Conservation (phyloP, 2,329 filamentous ascomycete species). For the Pleomassaria siparia region DNA sequence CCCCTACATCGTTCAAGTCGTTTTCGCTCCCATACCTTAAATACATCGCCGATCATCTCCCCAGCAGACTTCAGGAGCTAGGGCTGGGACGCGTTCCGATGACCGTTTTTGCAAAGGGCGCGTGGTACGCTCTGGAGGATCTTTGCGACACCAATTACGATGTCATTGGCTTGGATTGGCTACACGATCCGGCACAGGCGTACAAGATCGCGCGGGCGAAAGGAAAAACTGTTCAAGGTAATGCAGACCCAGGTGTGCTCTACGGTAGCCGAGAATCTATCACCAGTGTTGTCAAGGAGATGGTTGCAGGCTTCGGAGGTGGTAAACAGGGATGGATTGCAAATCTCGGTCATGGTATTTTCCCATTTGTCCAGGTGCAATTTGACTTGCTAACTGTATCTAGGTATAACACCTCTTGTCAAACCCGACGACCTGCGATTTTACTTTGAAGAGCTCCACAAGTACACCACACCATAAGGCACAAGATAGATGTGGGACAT, state of each 20-base stretch:
- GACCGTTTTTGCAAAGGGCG: constrained; percentile 97
- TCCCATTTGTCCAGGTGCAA: constrained; percentile 6
- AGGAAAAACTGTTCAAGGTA: constrained; percentile 86
- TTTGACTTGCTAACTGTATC: constrained; percentile 17
- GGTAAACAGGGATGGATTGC: constrained; percentile 94
- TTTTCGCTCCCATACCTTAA: constrained; percentile 86
- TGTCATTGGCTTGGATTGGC: constrained; percentile 93
- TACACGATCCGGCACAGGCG: constrained; percentile 84
- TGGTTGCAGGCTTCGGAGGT: constrained; percentile 82
- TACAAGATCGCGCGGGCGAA: constrained; percentile 69
- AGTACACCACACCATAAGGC: constrained; percentile 18
- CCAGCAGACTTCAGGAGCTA: constrained; percentile 70
- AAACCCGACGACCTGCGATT: constrained; percentile 91
- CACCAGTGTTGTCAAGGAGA: constrained; percentile 76
- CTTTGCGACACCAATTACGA: constrained; percentile 89
- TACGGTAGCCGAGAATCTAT: constrained; percentile 85
- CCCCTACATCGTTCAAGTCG: constrained; percentile 76
- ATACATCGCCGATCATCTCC: constrained; percentile 80
- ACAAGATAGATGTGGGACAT: neutral
- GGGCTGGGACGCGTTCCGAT: constrained; percentile 83
- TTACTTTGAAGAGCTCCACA: constrained; percentile 89
- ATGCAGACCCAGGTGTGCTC: constrained; percentile 89
- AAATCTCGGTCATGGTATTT: constrained; percentile 88
- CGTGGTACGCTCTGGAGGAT: constrained; percentile 90
- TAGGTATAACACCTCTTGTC: constrained; percentile 91